Evolutionary conservation across 2,329 filamentous ascomycete species (phyloP), one percentile per base, ranked within the genome.

Genomic region (Neofusicoccum parvum): DNA sequence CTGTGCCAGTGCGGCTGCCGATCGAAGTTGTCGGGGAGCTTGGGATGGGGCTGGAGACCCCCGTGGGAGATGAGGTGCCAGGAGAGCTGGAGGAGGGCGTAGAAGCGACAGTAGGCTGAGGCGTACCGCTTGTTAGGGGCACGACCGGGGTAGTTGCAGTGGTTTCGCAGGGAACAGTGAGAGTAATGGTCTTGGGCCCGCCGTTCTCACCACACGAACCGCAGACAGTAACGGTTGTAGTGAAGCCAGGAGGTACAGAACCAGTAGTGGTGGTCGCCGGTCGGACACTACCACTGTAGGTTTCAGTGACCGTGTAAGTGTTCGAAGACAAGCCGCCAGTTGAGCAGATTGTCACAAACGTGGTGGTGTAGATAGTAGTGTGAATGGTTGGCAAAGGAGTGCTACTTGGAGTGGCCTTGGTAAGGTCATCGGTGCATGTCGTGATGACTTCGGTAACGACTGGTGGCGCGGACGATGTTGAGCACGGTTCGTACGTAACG

Each of bases 291-390:
- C 67, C 64, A 17, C 71, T 70, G 66, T 72, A 76, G 2, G 68
- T 66, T 50, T 75, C 73, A 14, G 73, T 76, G 67, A 76, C 69
- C 20, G 75, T 77, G 67, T 74, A 76, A 20, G 70, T 73, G 23
- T 68, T 71, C 36, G 66, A 66, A 48, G 67, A 66, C 23, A 49
- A n/a, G 15, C 73, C 67, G 32, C 73, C 72, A 17, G 65, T 69
- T 9, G 69, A 51, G 65, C 73, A 74, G 34, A 72, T 53, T 5
- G 69, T 66, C 15, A 62, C 46, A 64, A 70, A 74, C 15, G 70
- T 60, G 17, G 74, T 75, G 12, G 68, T 68, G 56, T 73, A 75
- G 27, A 69, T 70, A 23, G 66, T 72, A 62, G 66, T 66, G 49
- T 58, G 65, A 12, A 62, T 53, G n/a, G 43, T 65, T 12, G 54